phyloP scores from a whole-genome alignment of 2,329 filamentous ascomycete species.

The Venturia asperata region DNA sequence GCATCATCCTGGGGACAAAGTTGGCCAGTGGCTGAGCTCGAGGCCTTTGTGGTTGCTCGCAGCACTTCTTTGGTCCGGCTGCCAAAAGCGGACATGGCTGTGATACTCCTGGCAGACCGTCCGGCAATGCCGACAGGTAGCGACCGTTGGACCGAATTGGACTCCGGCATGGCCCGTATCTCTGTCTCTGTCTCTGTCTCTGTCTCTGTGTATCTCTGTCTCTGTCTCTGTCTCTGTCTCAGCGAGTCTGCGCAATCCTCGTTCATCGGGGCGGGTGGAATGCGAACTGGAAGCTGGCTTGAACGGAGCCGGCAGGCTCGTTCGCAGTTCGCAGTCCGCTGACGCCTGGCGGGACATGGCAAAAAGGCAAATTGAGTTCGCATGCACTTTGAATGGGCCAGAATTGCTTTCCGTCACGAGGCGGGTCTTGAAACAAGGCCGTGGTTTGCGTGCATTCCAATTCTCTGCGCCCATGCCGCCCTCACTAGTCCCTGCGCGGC shows the following conservation, averaged over 20 bases:
- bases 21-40: neutral
- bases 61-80: neutral
- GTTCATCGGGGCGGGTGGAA: neutral
- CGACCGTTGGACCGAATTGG: too few relatives aligned
- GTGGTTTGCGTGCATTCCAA: neutral
- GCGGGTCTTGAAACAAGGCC: neutral
- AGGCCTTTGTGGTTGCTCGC: neutral
- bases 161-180: too few relatives aligned
- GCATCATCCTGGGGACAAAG: neutral
- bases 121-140: neutral
- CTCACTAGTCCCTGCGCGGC: neutral
- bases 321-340: neutral
- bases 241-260: neutral
- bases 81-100: neutral
- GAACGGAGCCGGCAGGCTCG: neutral
- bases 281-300: neutral
- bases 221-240: too few relatives aligned
- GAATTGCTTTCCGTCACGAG: neutral
- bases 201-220: too few relatives aligned
- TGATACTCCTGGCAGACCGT: neutral
- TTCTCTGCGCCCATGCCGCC: neutral
- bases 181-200: too few relatives aligned
- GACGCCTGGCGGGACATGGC: neutral
- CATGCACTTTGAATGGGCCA: neutral
- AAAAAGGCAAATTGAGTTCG: conserved; percentile 10